These are phyloP conservation scores for Hanseniaspora uvarum DNA, from an alignment of 1,139 yeast species.

Conservation along the genomic window DNA sequence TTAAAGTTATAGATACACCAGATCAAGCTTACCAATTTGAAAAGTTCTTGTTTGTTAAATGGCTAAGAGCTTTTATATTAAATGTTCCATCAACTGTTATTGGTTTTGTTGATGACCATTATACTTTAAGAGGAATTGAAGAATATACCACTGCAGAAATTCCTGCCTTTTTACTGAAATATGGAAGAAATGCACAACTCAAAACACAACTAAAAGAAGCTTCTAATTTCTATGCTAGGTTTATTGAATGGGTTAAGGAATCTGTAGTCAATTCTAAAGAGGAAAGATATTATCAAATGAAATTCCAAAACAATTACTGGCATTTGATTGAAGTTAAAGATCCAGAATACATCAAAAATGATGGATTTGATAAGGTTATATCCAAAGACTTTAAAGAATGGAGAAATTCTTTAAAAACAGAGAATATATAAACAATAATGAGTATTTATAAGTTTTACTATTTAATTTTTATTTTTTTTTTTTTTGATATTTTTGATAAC, in stretches of 20 bases:
- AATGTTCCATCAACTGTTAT: slow-evolving; percentile 71
- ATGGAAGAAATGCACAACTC: slow-evolving; percentile 6
- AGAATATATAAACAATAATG: background rate
- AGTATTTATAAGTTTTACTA: background rate
- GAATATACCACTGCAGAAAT: slow-evolving; percentile 67
- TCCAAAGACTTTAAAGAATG: slow-evolving; percentile 50
- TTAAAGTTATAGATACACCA: slow-evolving; percentile 40
- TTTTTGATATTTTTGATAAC: background rate
- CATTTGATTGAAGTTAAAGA: slow-evolving; percentile 34
- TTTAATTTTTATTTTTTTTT: background rate
- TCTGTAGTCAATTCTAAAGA: slow-evolving; percentile 41
- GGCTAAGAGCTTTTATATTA: slow-evolving; percentile 89
- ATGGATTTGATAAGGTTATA: slow-evolving; percentile 32
- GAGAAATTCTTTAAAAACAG: slow-evolving; percentile 35
- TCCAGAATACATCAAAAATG: slow-evolving; percentile 28
- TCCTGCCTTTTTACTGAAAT: slow-evolving; percentile 35
- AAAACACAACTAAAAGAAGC: slow-evolving; percentile 50
- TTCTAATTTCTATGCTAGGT: slow-evolving; percentile 75
- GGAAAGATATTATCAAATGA: slow-evolving; percentile 15
- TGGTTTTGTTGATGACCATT: slow-evolving; percentile 74
- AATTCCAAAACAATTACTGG: slow-evolving; percentile 32
- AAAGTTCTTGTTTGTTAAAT: slow-evolving; percentile 58
- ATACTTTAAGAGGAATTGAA: slow-evolving; percentile 57
- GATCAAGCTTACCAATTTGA: slow-evolving; percentile 44
- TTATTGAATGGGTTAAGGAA: slow-evolving; percentile 62